Evolutionary conservation across 2,329 filamentous ascomycete species (phyloP).

Genomic region (Leptographium flavum): DNA sequence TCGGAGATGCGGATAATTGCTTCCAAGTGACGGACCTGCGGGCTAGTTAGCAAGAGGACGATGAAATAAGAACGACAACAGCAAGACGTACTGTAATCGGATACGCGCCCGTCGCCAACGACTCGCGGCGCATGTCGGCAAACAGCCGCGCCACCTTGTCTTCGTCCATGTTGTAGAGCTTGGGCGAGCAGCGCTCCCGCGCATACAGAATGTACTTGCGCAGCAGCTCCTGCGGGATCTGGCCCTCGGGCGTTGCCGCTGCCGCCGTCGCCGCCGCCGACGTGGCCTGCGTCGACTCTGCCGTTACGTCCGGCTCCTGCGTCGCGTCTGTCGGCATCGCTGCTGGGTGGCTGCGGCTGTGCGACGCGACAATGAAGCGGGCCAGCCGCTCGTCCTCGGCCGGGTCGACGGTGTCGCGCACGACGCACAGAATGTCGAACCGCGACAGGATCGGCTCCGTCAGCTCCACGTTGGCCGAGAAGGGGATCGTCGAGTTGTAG

Average conservation of each 20-base stretch:
- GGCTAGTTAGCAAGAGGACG: background rate
- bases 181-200: conserved; percentile 74
- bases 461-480: conserved; percentile 89
- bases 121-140: conserved; percentile 90
- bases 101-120: conserved; percentile 85
- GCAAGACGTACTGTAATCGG: conserved; percentile 73
- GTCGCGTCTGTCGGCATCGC: conserved; percentile 19
- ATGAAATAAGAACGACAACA: background rate
- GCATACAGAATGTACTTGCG: conserved; percentile 97
- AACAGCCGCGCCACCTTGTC: conserved; percentile 93
- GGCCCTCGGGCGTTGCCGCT: conserved; percentile 34
- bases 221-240: conserved; percentile 80
- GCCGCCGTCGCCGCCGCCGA: conserved; percentile 13
- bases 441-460: conserved; percentile 95
- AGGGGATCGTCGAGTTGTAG: conserved; percentile 92
- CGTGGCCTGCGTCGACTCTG: conserved; percentile 17
- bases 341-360: conserved; percentile 68
- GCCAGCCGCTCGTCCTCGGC: conserved; percentile 84
- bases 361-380: conserved; percentile 86
- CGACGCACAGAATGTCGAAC: conserved; percentile 94
- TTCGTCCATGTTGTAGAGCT: conserved; percentile 93
- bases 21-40: conserved; percentile 86
- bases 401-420: conserved; percentile 88
- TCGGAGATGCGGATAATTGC: conserved; percentile 94
- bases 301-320: background rate